Conservation (phyloP, 768 basidiomycete genomes). For the Punctularia strigosozonata region DNA sequence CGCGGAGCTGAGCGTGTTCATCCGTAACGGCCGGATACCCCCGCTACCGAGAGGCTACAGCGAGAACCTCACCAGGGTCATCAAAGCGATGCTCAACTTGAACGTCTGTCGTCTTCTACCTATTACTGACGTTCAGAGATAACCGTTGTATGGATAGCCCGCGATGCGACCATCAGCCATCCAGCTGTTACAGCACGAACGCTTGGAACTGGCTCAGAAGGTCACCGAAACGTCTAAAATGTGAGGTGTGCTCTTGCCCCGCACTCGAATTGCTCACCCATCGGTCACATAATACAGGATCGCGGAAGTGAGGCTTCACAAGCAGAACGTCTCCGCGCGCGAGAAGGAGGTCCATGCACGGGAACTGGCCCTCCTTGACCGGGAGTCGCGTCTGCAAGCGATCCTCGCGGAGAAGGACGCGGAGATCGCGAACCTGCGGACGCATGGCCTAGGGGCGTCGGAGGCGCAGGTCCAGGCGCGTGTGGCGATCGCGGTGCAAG, state of each 20-base stretch:
- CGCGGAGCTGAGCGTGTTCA: constrained; percentile 68
- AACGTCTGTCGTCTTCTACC: constrained; percentile 66
- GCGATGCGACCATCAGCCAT: constrained; percentile 79
- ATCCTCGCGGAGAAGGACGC: constrained; percentile 44
- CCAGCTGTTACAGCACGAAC: constrained; percentile 73
- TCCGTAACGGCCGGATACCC: constrained; percentile 85
- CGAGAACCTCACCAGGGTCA: constrained; percentile 54
- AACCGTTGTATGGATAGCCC: no score
- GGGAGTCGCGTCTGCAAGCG: constrained; percentile 37
- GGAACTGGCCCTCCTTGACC: constrained; percentile 42
- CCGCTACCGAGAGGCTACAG: constrained; percentile 81
- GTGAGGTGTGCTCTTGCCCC: constrained; percentile 27
- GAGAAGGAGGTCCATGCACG: constrained; percentile 55
- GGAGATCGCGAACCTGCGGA: constrained; percentile 39
- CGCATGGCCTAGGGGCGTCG: constrained; percentile 27
- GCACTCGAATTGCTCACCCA: not conserved
- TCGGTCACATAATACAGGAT: constrained; percentile 30
- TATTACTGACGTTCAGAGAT: no score
- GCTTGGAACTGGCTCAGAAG: constrained; percentile 57
- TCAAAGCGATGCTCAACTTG: constrained; percentile 79
- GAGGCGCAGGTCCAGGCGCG: constrained; percentile 26
- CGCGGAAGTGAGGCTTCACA: constrained; percentile 51
- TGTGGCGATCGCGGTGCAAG: no score
- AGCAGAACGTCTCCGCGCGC: constrained; percentile 36
- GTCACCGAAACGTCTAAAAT: constrained; percentile 72